Evolutionary conservation across 345 rosid genomes (phyloP).

Genomic region (Eucalyptus shirleyi): DNA sequence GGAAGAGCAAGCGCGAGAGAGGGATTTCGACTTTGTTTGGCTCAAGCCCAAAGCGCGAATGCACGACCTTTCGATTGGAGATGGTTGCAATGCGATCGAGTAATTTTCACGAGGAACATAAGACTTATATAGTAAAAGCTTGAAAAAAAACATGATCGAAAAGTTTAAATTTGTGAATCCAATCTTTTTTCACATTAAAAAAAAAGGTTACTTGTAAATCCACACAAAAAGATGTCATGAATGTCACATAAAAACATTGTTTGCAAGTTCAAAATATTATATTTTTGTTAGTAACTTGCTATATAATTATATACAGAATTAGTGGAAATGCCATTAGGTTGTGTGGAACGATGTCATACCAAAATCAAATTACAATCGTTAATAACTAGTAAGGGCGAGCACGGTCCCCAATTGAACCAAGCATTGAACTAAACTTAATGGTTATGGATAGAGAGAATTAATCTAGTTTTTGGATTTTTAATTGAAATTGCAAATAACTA

Average conservation of each 20-base stretch:
- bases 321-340: accelerated
- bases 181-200: background rate
- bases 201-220: background rate
- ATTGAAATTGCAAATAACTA: no score
- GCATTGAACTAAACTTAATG: background rate
- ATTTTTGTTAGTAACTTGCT: background rate
- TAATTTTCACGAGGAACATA: background rate
- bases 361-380: background rate
- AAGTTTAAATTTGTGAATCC: background rate
- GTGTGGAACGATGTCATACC: accelerated
- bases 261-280: background rate
- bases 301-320: background rate
- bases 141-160: background rate
- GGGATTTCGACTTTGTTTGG: background rate
- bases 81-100: background rate
- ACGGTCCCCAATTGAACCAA: accelerated
- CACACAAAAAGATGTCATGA: background rate
- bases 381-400: background rate
- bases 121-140: background rate
- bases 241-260: background rate
- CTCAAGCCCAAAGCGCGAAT: background rate
- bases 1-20: background rate
- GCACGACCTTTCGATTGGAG: background rate
- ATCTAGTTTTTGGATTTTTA: accelerated
- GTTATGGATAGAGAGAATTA: accelerated